Evolutionary conservation across 352 stramenopile genomes (phyloP).

Genomic region (Pythium sp.): DNA sequence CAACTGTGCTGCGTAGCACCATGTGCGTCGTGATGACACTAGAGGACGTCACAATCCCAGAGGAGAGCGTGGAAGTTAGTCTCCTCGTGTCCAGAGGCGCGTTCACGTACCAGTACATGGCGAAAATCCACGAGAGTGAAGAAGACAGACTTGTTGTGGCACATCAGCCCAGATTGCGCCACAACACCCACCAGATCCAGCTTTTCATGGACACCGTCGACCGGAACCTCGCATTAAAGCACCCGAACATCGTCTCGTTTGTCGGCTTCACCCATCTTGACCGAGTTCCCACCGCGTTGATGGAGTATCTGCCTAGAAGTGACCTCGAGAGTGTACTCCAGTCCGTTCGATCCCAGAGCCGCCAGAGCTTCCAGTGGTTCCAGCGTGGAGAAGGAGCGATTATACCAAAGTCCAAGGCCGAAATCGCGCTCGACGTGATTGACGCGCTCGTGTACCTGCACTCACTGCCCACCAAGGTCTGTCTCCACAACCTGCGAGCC

Average conservation of each 20-base stretch:
- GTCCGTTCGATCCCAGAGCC: conserved; percentile 20
- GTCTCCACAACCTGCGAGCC: conserved; percentile 40
- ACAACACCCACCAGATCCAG: neutral
- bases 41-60: conserved; percentile 2
- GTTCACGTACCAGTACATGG: neutral
- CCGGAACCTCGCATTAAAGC: conserved; percentile 24
- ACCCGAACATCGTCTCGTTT: conserved; percentile 37
- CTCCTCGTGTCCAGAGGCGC: neutral
- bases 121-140: neutral
- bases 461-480: conserved; percentile 37
- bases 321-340: conserved; percentile 35
- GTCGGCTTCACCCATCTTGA: conserved; percentile 32
- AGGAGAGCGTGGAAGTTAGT: neutral
- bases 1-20: neutral
- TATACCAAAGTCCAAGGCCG: conserved; percentile 50
- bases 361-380: conserved; percentile 38
- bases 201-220: conserved; percentile 37
- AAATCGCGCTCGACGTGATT: conserved; percentile 66
- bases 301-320: conserved; percentile 42
- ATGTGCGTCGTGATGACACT: neutral
- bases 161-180: conserved; percentile 21
- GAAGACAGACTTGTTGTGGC: neutral
- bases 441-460: conserved; percentile 75
- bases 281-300: conserved; percentile 30
- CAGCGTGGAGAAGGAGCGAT: conserved; percentile 12